phyloP scores from a whole-genome alignment of 2,329 filamentous ascomycete genomes.

The Aureobasidium sp. region DNA sequence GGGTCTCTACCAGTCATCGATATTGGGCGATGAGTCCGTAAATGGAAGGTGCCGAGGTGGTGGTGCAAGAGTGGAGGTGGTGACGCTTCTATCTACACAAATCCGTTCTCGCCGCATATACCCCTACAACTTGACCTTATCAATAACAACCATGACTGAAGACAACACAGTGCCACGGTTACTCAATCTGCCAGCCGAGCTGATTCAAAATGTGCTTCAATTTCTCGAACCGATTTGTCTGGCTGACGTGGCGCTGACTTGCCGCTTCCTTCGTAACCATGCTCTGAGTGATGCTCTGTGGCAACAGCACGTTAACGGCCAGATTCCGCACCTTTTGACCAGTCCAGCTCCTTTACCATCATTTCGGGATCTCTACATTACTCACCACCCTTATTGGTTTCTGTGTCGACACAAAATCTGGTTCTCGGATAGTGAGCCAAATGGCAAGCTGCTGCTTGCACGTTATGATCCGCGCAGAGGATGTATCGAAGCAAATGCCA shows the following conservation, averaged over 20 bases:
- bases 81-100: neutral
- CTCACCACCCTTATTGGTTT: conserved; percentile 79
- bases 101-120: neutral
- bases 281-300: conserved; percentile 62
- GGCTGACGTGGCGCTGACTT: conserved; percentile 51
- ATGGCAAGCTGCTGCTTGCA: conserved; percentile 66
- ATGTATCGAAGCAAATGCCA: conserved; percentile 71
- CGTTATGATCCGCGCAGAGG: conserved; percentile 66
- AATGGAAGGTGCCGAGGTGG: conserved; percentile 5
- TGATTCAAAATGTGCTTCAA: conserved; percentile 63
- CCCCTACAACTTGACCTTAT: neutral
- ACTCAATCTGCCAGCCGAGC: conserved; percentile 60
- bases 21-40: neutral
- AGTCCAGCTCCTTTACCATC: conserved; percentile 50
- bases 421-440: conserved; percentile 69
- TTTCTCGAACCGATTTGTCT: conserved; percentile 60
- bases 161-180: conserved; percentile 26
- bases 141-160: conserved; percentile 3
- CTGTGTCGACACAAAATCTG: conserved; percentile 71
- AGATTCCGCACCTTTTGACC: conserved; percentile 52
- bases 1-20: no score
- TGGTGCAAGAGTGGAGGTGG: neutral
- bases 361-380: conserved; percentile 63
- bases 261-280: conserved; percentile 50
- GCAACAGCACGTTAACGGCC: conserved; percentile 59